Conservation (phyloP, 2,329 filamentous ascomycete genomes). For the Nigrospora oryzae region DNA sequence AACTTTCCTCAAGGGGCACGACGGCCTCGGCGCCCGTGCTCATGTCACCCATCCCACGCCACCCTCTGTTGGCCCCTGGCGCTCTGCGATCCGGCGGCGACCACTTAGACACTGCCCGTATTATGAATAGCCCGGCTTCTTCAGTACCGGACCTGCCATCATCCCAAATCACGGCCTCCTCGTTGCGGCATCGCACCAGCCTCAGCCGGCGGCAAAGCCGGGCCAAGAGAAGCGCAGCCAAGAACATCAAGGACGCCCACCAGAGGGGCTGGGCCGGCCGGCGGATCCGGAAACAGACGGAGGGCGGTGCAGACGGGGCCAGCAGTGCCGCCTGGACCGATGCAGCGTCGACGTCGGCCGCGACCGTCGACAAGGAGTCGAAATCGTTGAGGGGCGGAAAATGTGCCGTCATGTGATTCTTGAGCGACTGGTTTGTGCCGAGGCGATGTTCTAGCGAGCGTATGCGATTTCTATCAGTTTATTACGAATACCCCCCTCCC, state of each 20-base stretch:
- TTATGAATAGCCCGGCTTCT: constrained; percentile 11
- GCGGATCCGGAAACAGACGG: constrained; percentile 26
- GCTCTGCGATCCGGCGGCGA: constrained; percentile 38
- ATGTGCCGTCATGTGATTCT: constrained; percentile 42
- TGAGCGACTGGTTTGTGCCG: too few species aligned
- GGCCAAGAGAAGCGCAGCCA: constrained; percentile 51
- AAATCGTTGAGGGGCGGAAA: constrained; percentile 28
- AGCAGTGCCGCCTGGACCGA: constrained; percentile 47
- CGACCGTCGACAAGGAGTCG: background rate
- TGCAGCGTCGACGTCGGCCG: constrained; percentile 23
- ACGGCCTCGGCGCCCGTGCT: constrained; percentile 32
- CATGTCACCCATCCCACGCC: constrained; percentile 43
- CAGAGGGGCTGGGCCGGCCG: constrained; percentile 45
- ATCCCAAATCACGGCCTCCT: constrained; percentile 25
- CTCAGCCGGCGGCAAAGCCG: constrained; percentile 42
- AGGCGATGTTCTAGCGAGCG: too few species aligned
- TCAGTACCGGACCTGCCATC: constrained; percentile 10
- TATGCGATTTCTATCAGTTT: too few species aligned
- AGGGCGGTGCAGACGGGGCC: constrained; percentile 18
- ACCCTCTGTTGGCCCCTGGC: constrained; percentile 26
- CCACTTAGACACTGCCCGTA: constrained; percentile 48
- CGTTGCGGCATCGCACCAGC: constrained; percentile 29
- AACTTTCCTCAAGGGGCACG: constrained; percentile 12
- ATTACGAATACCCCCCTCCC: too few species aligned
- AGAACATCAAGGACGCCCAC: constrained; percentile 54